Conservation (phyloP, 805 yeast species). For the Babjeviella inositovora region DNA sequence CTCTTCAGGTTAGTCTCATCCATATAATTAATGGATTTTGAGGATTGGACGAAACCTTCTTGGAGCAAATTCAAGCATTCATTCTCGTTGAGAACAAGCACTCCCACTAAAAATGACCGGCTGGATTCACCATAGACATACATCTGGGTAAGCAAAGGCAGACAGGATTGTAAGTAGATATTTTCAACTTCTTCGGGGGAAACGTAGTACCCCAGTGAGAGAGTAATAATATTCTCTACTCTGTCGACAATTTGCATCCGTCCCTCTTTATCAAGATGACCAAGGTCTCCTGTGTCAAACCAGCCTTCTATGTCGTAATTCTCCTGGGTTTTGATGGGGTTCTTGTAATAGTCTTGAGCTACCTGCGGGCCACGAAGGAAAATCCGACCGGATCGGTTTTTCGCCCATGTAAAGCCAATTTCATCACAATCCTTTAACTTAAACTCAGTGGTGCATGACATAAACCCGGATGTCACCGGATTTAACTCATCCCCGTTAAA, state of each 20-base stretch:
- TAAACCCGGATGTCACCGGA: conserved; percentile 24
- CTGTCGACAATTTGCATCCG: conserved; percentile 29
- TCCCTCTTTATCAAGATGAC: conserved; percentile 15
- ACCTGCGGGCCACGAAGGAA: conserved; percentile 40
- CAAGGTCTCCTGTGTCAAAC: conserved; percentile 46
- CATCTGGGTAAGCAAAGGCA: too few relatives aligned
- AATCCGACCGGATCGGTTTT: conserved; percentile 50
- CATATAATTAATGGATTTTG: too few relatives aligned
- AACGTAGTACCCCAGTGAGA: too few relatives aligned
- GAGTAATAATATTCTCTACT: conserved; percentile 36
- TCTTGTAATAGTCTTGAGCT: conserved; percentile 31
- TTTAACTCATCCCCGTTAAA: conserved; percentile 17
- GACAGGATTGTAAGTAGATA: too few relatives aligned
- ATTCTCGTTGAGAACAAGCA: too few relatives aligned
- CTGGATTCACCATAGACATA: too few relatives aligned
- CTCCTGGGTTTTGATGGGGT: conserved; percentile 27
- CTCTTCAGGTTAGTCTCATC: too few relatives aligned
- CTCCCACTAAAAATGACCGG: too few relatives aligned
- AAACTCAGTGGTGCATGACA: conserved; percentile 33
- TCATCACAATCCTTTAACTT: conserved; percentile 35
- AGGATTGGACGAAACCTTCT: too few relatives aligned
- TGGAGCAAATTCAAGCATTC: too few relatives aligned
- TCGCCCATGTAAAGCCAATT: conserved; percentile 21
- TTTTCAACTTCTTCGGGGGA: too few relatives aligned
- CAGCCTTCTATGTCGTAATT: conserved; percentile 31